Conservation (phyloP, 352 stramenopile species). For the Pythium monospermum region DNA sequence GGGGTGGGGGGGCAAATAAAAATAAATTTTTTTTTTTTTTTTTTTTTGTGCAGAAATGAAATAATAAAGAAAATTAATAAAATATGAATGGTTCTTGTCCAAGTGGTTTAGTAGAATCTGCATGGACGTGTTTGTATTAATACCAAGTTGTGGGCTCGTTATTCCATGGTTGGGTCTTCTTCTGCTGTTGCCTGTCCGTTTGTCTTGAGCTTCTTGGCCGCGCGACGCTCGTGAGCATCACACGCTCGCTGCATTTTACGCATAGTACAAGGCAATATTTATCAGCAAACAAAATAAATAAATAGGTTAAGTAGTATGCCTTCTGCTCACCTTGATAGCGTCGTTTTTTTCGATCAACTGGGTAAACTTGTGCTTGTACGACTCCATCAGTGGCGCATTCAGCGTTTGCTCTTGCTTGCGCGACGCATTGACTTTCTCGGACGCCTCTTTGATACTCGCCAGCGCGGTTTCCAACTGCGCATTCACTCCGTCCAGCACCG, state of each 20-base stretch:
- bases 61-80: no score
- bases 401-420: constrained; percentile 66
- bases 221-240: constrained; percentile 20
- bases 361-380: constrained; percentile 49
- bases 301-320: no score
- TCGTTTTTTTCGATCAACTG: constrained; percentile 65
- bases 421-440: constrained; percentile 52
- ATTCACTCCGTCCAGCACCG: constrained; percentile 62
- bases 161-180: no score
- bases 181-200: constrained; percentile 1
- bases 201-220: constrained; percentile 37
- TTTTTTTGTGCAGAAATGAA: no score
- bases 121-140: no score
- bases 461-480: constrained; percentile 45
- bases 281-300: no score
- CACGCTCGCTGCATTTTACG: constrained; percentile 27
- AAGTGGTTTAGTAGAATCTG: no score
- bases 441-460: constrained; percentile 27
- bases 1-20: no score
- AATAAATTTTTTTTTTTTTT: no score
- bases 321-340: constrained; percentile 39
- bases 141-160: no score
- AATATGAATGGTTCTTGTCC: no score
- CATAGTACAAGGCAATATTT: no score
- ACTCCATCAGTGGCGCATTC: constrained; percentile 56